A percentile compares a stretch with the other conserved stretches of the same genome.
These are phyloP conservation scores for Ottelia alismoides DNA, from an alignment of 106 monocot species.

Conservation along the genomic window DNA sequence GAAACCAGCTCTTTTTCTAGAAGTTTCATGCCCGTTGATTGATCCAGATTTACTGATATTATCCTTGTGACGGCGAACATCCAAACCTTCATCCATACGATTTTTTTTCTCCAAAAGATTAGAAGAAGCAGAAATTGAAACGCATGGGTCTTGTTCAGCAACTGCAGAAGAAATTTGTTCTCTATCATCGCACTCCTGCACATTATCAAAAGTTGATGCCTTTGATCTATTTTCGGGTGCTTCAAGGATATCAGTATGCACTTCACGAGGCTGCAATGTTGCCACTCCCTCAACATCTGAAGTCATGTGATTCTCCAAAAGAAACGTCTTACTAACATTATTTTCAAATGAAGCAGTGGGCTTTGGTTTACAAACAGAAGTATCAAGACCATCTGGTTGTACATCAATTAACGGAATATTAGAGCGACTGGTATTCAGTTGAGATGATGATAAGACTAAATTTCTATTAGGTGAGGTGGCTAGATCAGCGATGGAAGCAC, in stretches of 20 bases:
- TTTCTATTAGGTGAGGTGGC: conserved; percentile 7
- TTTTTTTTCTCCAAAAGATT: no score
- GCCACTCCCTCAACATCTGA: no score
- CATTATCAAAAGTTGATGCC: conserved; percentile 7
- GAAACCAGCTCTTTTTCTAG: background rate
- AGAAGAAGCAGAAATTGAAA: conserved; percentile 4
- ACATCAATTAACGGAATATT: conserved; percentile 16
- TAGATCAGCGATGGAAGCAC: conserved; percentile 14
- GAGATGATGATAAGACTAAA: conserved; percentile 17
- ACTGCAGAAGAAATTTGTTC: conserved; percentile 6
- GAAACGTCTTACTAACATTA: no score
- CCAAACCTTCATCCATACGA: no score
- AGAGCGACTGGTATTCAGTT: conserved; percentile 8
- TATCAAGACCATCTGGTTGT: conserved; percentile 16
- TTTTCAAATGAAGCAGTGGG: no score
- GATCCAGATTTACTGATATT: background rate
- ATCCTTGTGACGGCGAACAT: no score
- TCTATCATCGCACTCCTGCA: conserved; percentile 9
- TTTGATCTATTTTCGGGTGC: conserved; percentile 5
- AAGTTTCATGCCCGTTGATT: conserved; percentile 1
- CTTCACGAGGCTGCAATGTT: background rate
- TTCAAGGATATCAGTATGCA: conserved; percentile 2
- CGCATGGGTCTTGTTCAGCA: conserved; percentile 16
- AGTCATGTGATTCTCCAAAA: no score
- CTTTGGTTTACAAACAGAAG: no score